Base-by-base conservation (phyloP, 129 eudicot genomes). In the Lactuca saligna region DNA sequence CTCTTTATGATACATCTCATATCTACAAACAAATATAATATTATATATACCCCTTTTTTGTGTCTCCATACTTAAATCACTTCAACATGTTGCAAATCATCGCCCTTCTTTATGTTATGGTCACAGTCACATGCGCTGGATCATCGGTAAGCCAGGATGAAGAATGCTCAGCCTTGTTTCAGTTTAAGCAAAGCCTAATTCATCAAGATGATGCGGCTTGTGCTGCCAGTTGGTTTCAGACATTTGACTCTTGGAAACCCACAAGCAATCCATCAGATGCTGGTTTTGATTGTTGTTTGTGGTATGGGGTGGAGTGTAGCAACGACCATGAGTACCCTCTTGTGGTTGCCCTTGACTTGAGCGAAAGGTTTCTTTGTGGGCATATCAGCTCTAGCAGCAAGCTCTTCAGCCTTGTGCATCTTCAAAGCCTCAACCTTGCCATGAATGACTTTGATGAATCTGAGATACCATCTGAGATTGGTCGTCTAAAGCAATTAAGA, bases 341-440 rank as follows among this genome's bases (percentile, higher is more conserved):
- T 35, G 76, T 71, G 69, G 31, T 72, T 31, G 42, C 13, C 39
- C 77, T 72, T 62, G 77, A 72, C 55, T 54, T 51, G 54, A 62
- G 77, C 29, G 29, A 25, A 25, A 25, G 29, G 29, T 25, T 25
- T 25, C 29, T 25, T 25, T 25, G 29, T 25, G 70, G 77, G 2
- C 31, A 25, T 51, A 63, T 72, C 35, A 54, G 37, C 63, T 72
- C 77, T 10, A 72, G 1, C 4, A 72, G 31, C 16, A 50, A 54
- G 54, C 63, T 72, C 16, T 72, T 72, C 42, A 72, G 12, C 54
- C 76, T 72, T 68, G 29, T 25, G 29, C 29, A 25, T 25, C 29
- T 25, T 25, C 29, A 25, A 25, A 25, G 29, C 29, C 29, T 25
- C 29, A 25, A 25, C 29, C 29, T 25, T 25, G 29, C 29, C 29